Conservation (phyloP, 164 flowering plant species). For the Chimonanthus praecox region DNA sequence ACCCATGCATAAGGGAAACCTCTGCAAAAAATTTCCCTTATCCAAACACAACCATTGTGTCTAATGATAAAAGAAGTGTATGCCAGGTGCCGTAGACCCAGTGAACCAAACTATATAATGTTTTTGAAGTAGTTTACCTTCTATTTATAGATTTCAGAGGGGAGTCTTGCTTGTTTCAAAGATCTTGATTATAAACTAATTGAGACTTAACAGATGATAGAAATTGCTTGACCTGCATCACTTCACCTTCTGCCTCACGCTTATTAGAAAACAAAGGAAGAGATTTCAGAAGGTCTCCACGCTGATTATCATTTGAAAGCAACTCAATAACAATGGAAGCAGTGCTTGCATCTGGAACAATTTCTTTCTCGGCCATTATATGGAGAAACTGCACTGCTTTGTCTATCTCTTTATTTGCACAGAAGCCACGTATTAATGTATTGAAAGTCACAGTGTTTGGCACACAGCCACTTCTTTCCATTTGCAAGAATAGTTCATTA, state of each 20-base stretch:
- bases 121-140: too few species aligned
- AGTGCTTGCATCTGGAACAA: slow-evolving; percentile 36
- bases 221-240: background rate
- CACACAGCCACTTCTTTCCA: slow-evolving; percentile 44
- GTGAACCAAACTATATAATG: too few species aligned
- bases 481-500: slow-evolving; percentile 27
- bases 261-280: slow-evolving; percentile 33
- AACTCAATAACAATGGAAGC: slow-evolving; percentile 31
- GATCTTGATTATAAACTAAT: background rate
- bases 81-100: too few species aligned
- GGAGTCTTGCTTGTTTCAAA: background rate
- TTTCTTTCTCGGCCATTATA: slow-evolving; percentile 34
- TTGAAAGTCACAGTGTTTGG: slow-evolving; percentile 42
- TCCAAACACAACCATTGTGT: too few species aligned
- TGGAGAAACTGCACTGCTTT: slow-evolving; percentile 38
- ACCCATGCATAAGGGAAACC: too few species aligned
- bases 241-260: background rate
- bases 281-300: slow-evolving; percentile 10
- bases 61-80: too few species aligned
- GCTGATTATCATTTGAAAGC: slow-evolving; percentile 31
- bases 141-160: background rate
- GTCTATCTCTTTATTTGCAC: slow-evolving; percentile 16
- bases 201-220: background rate
- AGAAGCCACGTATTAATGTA: slow-evolving; percentile 31
- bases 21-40: too few species aligned